Evolutionary conservation across 2,329 filamentous ascomycete species (phyloP), one percentile per base, ranked within the genome.

Genomic region (Paramyrothecium sp.): DNA sequence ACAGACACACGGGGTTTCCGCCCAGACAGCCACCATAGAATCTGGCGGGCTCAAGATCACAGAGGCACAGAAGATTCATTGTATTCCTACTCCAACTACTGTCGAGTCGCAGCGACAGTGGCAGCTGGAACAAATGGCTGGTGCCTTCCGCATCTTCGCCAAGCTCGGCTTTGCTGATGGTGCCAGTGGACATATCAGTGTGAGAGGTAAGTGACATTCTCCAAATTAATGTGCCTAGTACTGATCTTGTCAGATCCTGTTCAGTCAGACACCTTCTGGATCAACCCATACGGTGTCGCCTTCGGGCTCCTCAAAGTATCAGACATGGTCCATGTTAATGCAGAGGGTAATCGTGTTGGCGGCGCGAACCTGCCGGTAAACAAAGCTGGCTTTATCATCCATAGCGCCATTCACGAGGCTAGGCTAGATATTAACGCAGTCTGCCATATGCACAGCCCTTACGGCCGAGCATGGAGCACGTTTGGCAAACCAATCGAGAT

Each of bases 331-430:
- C 81, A 87, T 48, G 79, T 90, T 2, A 82, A 90, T 60, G 71
- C 74, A 53, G 61, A 72, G 2, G 88, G 88, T 4, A 80, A 83
- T 30, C 79, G 85, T 3, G 79, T 89, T 2, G 86, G 85, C 19
- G 87, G 86, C 11, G 68, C 65, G 0, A 87, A 87, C 62, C 74
- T 80, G 26, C 83, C 85, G 2, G 83, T 85, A 12, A 90, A 90
- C 67, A 82, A 84, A 2, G 87, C 87, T 1, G 88, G 88, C 2
- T 90, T 89, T 68, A 72, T 88, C 58, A 90, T 91, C 56, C 88
- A 90, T 69, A 80, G 78, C 11, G 86, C 86, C 3, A 75, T 90
- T 16, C 83, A 89, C 70, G 85, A 84, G 69, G 82, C 82, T 1
- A 73, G 87, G 33, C 84, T 84, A 2, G 81, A 89, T 65, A 84